Evolutionary conservation across 306 rosid genomes (phyloP).

Genomic region (Inga leiocalycina): DNA sequence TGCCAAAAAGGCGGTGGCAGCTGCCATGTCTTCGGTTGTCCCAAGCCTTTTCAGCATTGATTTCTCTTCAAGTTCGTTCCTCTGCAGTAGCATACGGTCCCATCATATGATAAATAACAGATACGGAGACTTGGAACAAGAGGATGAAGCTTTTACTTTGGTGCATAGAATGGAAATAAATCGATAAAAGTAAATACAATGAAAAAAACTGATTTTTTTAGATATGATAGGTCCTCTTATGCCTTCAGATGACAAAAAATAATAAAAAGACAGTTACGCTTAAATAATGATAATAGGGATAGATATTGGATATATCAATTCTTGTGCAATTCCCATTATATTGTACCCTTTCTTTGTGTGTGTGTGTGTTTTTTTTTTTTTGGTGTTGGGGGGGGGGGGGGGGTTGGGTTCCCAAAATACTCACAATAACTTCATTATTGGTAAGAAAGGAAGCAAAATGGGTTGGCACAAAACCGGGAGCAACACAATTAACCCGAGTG

Average conservation of each 20-base stretch:
- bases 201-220: neutral
- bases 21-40: slow-evolving; percentile 87
- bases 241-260: neutral
- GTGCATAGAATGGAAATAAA: neutral
- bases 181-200: neutral
- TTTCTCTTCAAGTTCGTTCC: slow-evolving; percentile 55
- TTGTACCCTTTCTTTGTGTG: neutral
- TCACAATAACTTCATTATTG: slow-evolving; percentile 49
- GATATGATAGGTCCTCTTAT: neutral
- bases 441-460: slow-evolving; percentile 74
- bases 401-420: slow-evolving; percentile 6
- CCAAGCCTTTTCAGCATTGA: slow-evolving; percentile 85
- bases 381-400: too few species aligned
- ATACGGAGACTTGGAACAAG: neutral
- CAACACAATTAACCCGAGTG: slow-evolving; percentile 91
- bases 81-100: slow-evolving; percentile 49
- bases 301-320: neutral
- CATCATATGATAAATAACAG: neutral
- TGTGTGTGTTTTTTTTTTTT: too few species aligned
- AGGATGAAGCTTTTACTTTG: slow-evolving; percentile 6
- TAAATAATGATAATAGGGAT: neutral
- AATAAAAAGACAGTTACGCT: neutral
- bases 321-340: neutral
- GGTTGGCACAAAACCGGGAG: slow-evolving; percentile 97
- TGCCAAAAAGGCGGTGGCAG: slow-evolving; percentile 86